phyloP scores from a whole-genome alignment of 2,329 filamentous ascomycete species.

The Botrytis tulipae region DNA sequence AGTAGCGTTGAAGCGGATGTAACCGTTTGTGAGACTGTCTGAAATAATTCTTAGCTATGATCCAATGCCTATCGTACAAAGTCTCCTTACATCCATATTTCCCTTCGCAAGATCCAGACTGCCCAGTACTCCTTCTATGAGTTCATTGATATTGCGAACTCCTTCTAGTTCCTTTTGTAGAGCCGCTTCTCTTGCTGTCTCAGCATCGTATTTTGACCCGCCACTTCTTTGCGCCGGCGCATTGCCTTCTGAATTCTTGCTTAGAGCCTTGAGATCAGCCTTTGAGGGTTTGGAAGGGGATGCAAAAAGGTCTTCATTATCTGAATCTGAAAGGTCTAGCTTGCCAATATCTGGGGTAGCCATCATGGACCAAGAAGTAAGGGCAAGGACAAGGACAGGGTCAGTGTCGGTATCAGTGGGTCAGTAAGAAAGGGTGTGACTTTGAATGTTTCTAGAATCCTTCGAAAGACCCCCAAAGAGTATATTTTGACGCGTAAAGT shows the following conservation, averaged over 20 bases:
- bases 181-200: constrained; percentile 69
- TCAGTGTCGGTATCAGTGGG: background rate
- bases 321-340: constrained; percentile 53
- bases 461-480: background rate
- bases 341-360: constrained; percentile 50
- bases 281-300: constrained; percentile 48
- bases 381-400: background rate
- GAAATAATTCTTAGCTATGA: constrained; percentile 24
- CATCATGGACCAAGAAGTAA: constrained; percentile 25
- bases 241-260: constrained; percentile 32
- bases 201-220: constrained; percentile 57
- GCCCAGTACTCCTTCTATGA: constrained; percentile 75
- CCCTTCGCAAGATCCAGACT: constrained; percentile 69
- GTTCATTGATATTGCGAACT: constrained; percentile 81
- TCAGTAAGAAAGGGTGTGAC: background rate
- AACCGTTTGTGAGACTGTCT: constrained; percentile 85
- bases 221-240: constrained; percentile 38
- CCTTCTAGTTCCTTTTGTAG: constrained; percentile 78
- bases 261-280: constrained; percentile 26
- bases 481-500: constrained; percentile 10
- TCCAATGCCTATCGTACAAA: background rate
- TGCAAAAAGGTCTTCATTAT: constrained; percentile 57
- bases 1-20: constrained; percentile 83
- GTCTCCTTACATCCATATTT: constrained; percentile 68
- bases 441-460: constrained; percentile 3